A percentile compares a stretch with the other conserved stretches of the same genome.
These are phyloP conservation scores for Blastosporella zonata DNA, from an alignment of 1,284 basidiomycete species.

Conservation along the genomic window DNA sequence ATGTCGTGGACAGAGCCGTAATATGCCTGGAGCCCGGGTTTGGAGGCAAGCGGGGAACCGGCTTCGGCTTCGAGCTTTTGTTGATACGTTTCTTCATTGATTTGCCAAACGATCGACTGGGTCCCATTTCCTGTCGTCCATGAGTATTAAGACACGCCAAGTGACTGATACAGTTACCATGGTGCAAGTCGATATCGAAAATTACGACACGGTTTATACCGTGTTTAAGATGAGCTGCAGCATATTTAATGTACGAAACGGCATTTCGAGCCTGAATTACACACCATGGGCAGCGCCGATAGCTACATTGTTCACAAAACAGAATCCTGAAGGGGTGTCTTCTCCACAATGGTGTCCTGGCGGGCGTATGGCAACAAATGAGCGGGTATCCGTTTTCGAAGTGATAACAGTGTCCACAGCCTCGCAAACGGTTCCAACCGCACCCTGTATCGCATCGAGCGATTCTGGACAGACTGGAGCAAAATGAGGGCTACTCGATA, in stretches of 20 bases:
- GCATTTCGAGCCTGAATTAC: not conserved
- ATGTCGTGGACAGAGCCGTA: conserved; percentile 93
- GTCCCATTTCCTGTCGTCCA: conserved; percentile 79
- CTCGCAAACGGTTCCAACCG: conserved; percentile 78
- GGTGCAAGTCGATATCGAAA: conserved; percentile 93
- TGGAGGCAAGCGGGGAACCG: conserved; percentile 28
- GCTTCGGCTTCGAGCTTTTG: conserved; percentile 56
- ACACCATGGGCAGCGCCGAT: conserved; percentile 90
- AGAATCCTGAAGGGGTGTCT: conserved; percentile 86
- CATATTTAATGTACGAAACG: too few species aligned
- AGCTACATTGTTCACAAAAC: conserved; percentile 92
- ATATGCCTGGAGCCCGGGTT: conserved; percentile 68
- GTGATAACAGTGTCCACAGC: conserved; percentile 70
- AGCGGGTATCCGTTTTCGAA: conserved; percentile 36
- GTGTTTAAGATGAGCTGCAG: conserved; percentile 75
- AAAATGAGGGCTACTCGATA: not conserved
- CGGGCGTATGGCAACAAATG: conserved; percentile 83
- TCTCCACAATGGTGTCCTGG: conserved; percentile 93
- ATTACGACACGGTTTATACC: conserved; percentile 80
- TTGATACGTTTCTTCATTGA: conserved; percentile 85
- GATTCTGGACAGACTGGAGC: conserved; percentile 66
- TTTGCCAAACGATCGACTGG: conserved; percentile 87
- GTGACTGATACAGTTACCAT: conserved; percentile 44
- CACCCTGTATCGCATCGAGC: conserved; percentile 72
- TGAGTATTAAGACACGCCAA: not conserved